Percentiles rank a stretch among this genome's conserved stretches.
phyloP scores from a whole-genome alignment of 2,329 filamentous ascomycete genomes.

The Pseudogymnoascus sp. region DNA sequence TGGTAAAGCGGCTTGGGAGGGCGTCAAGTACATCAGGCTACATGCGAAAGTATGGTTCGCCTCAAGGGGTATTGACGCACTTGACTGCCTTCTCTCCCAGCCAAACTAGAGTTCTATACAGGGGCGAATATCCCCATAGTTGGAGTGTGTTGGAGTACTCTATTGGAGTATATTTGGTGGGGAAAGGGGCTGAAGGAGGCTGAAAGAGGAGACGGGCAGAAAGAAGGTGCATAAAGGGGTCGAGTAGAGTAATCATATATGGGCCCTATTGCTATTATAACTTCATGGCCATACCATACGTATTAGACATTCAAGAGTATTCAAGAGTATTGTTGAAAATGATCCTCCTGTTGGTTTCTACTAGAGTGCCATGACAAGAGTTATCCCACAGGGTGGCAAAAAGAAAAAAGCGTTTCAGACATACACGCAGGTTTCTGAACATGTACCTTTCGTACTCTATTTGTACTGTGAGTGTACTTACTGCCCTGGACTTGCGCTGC shows the following conservation, averaged over 20 bases:
- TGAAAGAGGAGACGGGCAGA: not conserved
- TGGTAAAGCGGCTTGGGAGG: not conserved
- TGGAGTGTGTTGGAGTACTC: not conserved
- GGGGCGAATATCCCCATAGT: not conserved
- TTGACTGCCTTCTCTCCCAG: not conserved
- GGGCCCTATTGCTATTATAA: not conserved
- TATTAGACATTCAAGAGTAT: not conserved
- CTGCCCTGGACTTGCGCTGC: not conserved
- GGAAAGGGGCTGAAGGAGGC: not conserved
- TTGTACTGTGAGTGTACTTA: not conserved
- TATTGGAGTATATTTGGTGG: not conserved
- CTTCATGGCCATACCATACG: not conserved
- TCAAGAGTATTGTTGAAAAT: not conserved
- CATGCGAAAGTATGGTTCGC: not conserved
- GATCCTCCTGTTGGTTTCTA: not conserved
- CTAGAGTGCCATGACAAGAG: not conserved
- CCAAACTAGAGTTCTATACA: not conserved
- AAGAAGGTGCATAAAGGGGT: not conserved
- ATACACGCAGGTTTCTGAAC: not conserved
- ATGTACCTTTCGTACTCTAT: not conserved
- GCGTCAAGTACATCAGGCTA: not conserved
- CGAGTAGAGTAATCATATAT: not conserved
- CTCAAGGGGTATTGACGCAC: not conserved
- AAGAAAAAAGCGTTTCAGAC: constrained; percentile 2
- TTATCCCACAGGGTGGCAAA: constrained; percentile 5